Evolutionary conservation across 2,329 filamentous ascomycete species (phyloP).

Genomic region (Diaporthe sp.): DNA sequence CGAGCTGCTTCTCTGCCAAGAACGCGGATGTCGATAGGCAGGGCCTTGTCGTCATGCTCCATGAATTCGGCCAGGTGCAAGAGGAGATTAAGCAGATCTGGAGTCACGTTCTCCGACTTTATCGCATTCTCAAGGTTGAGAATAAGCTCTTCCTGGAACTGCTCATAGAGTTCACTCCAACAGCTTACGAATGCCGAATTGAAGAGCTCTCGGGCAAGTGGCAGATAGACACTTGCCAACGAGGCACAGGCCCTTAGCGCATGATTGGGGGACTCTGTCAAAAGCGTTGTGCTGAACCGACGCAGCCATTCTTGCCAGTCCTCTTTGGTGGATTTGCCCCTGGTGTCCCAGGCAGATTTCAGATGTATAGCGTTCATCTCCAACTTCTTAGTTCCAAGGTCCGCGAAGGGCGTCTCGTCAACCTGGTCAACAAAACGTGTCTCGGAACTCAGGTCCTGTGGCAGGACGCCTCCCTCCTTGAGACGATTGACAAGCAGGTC

Average conservation of each 20-base stretch:
- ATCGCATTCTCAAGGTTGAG: slow-evolving; percentile 95
- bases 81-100: slow-evolving; percentile 92
- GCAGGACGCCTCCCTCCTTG: slow-evolving; percentile 93
- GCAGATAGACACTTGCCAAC: slow-evolving; percentile 89
- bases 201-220: slow-evolving; percentile 92
- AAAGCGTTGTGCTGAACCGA: slow-evolving; percentile 91
- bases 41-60: slow-evolving; percentile 98
- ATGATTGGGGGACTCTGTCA: slow-evolving; percentile 96
- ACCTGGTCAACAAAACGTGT: slow-evolving; percentile 80
- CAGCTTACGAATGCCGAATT: slow-evolving; percentile 99
- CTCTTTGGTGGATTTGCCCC: slow-evolving; percentile 95
- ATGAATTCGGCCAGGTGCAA: slow-evolving; percentile 99
- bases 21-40: slow-evolving; percentile 96
- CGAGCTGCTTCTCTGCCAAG: slow-evolving; percentile 94
- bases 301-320: slow-evolving; percentile 99
- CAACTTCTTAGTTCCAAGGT: slow-evolving; percentile 91
- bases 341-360: slow-evolving; percentile 96
- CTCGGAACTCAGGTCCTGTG: slow-evolving; percentile 91
- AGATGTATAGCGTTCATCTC: slow-evolving; percentile 98
- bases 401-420: slow-evolving; percentile 84
- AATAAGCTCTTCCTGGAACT: slow-evolving; percentile 96
- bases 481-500: slow-evolving; percentile 92
- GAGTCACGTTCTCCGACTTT: slow-evolving; percentile 93
- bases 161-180: slow-evolving; percentile 97
- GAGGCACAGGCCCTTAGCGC: slow-evolving; percentile 93